Evolutionary conservation across 306 rosid species (phyloP).

Genomic region (Herpetospermum pedunculosum): DNA sequence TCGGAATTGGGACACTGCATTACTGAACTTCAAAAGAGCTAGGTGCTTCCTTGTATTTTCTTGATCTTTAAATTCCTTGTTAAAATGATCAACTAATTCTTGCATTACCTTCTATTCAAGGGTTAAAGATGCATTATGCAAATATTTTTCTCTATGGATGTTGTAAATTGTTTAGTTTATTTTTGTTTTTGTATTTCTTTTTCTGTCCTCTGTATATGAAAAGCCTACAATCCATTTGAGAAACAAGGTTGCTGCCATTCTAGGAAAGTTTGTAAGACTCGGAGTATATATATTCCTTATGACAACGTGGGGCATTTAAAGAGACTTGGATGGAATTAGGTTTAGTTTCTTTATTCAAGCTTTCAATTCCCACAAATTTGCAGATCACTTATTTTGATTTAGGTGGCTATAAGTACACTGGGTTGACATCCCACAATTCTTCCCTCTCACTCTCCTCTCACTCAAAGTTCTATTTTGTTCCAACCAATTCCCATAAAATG

Average conservation of each 20-base stretch:
- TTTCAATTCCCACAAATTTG: neutral
- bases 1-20: conserved; percentile 83
- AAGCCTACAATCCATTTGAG: neutral
- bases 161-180: neutral
- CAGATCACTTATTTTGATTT: neutral
- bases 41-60: conserved; percentile 38
- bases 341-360: neutral
- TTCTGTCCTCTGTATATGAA: neutral
- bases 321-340: neutral
- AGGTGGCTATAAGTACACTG: neutral
- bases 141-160: neutral
- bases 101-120: neutral
- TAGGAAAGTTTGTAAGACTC: neutral
- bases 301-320: neutral
- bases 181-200: neutral
- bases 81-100: neutral
- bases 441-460: neutral
- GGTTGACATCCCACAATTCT: neutral
- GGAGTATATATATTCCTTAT: neutral
- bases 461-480: neutral
- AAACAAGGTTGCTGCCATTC: neutral
- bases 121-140: neutral
- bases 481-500: neutral
- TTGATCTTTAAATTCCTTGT: neutral
- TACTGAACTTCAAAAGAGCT: conserved; percentile 87